Conservation (phyloP, 805 yeast species). For the Cyberlindnera lachancei region DNA sequence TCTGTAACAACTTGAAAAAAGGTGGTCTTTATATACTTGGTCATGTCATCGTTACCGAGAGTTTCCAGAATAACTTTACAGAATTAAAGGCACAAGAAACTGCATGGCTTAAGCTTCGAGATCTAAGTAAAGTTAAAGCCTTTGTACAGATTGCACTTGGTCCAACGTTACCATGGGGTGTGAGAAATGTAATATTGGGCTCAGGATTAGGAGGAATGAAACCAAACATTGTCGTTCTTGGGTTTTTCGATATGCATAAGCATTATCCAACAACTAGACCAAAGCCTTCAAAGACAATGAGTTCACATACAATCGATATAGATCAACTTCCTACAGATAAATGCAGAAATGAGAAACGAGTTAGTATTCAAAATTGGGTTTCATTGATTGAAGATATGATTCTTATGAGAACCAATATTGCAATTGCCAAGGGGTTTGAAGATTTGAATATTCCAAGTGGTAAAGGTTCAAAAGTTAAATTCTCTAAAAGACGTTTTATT, state of each 20-base stretch:
- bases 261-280: constrained; percentile 16
- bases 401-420: constrained; percentile 84
- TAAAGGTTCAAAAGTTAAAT: constrained; percentile 24
- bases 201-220: constrained; percentile 98
- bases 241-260: constrained; percentile 64
- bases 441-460: constrained; percentile 54
- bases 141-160: constrained; percentile 91
- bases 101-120: constrained; percentile 83
- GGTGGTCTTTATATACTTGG: constrained; percentile 93
- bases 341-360: constrained; percentile 62
- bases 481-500: constrained; percentile 44
- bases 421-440: constrained; percentile 85
- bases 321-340: constrained; percentile 68
- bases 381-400: constrained; percentile 85
- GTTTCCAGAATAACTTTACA: constrained; percentile 54
- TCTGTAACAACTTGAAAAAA: constrained; percentile 90
- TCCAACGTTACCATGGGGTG: constrained; percentile 90
- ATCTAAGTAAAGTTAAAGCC: constrained; percentile 73
- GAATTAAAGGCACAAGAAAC: constrained; percentile 67
- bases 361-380: constrained; percentile 80
- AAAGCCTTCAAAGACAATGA: constrained; percentile 3
- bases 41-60: constrained; percentile 69
- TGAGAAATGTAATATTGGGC: constrained; percentile 82
- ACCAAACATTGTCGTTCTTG: constrained; percentile 90
- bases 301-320: constrained; percentile 24